Evolutionary conservation across 352 stramenopile species (phyloP), one percentile per base, ranked within the genome.

Genomic region (Globisporangium cystogenes): DNA sequence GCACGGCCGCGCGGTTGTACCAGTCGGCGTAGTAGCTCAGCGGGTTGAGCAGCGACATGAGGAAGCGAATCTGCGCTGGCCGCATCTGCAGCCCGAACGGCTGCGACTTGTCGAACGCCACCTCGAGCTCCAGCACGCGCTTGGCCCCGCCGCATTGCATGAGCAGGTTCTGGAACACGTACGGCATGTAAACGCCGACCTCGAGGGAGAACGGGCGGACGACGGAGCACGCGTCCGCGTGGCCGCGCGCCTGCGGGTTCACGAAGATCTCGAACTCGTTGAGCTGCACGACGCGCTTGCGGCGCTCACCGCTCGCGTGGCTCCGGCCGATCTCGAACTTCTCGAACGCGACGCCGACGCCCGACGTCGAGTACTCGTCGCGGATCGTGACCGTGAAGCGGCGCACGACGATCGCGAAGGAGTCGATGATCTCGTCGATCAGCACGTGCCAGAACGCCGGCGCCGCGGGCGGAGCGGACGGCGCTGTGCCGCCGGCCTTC

Each of bases 1-100:
- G 59, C 42, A 86, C 69, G 8, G 62, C 56, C 2, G 69, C 78
- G 41, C 76, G 72, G 8, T 69, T 74, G 36, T 72, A 68, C 79
- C 84, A 91, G 52, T 95, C 81, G 21, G 72, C 78, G 56, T 90
- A 77, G 59, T 73, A 82, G 23, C 60, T 70, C 14, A 90, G 65
- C 3, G 74, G 76, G 20, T 78, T 67, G 14, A 86, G 50, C 33
- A 93, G 50, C 45, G 65, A 70, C 53, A 90, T 53, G 18, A 93
- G 57, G 53, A 79, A 76, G 24, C 57, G 67, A 51, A 82, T 64
- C 62, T 93, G 82, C 11, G 69, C 75, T 0, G 82, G 82, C 24
- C 77, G 80, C 33, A 91, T n/a, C 55, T 90, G 63, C 31, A 90
- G 20, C 4, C 59, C 59, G 40, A 86, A 64, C 14, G 60, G 48